phyloP scores from a whole-genome alignment of 805 yeast genomes.

The Wickerhamiella bombiphila region DNA sequence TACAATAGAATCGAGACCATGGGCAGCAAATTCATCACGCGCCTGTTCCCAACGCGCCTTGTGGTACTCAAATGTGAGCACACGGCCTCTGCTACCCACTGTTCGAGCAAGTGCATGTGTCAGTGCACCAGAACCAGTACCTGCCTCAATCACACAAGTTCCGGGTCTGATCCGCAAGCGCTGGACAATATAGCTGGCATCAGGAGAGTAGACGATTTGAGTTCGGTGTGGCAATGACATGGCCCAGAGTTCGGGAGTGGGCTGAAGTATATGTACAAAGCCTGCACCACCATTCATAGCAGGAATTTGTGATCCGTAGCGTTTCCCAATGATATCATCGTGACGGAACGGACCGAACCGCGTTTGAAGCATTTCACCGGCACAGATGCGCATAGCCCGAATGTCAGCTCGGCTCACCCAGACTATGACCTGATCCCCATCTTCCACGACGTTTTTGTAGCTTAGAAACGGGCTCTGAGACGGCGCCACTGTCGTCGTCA shows the following conservation, averaged over 20 bases:
- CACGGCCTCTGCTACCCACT: slow-evolving; percentile 37
- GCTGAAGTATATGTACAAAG: slow-evolving; percentile 74
- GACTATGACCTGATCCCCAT: slow-evolving; percentile 75
- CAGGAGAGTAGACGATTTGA: slow-evolving; percentile 94
- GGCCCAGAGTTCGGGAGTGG: slow-evolving; percentile 94
- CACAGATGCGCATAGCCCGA: slow-evolving; percentile 52
- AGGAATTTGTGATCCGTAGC: slow-evolving; percentile 75
- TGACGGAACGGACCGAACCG: slow-evolving; percentile 87
- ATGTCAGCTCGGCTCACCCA: slow-evolving; percentile 71
- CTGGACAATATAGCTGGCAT: slow-evolving; percentile 80
- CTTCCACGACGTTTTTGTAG: slow-evolving; percentile 52
- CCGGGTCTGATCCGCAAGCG: slow-evolving; percentile 62
- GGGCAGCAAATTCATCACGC: slow-evolving; percentile 54
- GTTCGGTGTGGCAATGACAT: slow-evolving; percentile 93
- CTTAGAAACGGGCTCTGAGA: background rate
- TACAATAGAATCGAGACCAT: slow-evolving; percentile 46
- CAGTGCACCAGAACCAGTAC: slow-evolving; percentile 94
- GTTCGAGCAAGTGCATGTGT: slow-evolving; percentile 86
- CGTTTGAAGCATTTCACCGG: slow-evolving; percentile 57
- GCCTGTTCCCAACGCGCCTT: slow-evolving; percentile 74
- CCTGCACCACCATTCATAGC: slow-evolving; percentile 50
- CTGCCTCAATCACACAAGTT: slow-evolving; percentile 81
- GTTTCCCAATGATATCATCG: slow-evolving; percentile 60
- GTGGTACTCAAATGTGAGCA: slow-evolving; percentile 86
- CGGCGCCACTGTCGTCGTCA: background rate